Evolutionary conservation across 2,329 filamentous ascomycete genomes (phyloP), one percentile per base, ranked within the genome.

Genomic region (Cladosporium halotolerans): DNA sequence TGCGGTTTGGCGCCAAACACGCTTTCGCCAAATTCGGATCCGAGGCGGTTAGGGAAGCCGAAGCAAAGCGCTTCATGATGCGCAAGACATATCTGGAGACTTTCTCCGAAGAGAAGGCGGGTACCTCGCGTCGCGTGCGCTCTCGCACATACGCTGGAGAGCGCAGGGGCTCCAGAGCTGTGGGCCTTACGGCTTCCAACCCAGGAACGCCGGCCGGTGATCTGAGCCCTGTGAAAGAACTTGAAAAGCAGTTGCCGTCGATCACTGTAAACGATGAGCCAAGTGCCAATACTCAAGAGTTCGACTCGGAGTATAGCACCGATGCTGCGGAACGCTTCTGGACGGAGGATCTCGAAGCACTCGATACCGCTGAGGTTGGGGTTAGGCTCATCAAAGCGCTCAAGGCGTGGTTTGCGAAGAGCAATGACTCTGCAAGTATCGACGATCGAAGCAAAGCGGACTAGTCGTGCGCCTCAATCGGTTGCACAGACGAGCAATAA

Each of bases 31-130:
- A 89, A 67, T 72, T 96, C 46, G 89, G 96, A 62, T 90, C 85
- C 45, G 87, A 87, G 0, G 90, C 89, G 1, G 75, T 90, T 53
- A 86, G 92, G 62, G 89, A 88, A 68, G 89, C 95, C 70, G 81
- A 86, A 16, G 83, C 82, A 4, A 87, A 95, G 68, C 79, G 88
- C 19, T 96, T 85, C 69, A 70, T 85, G 45, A 81, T 93, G 68
- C 83, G 91, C 59, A 91, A 88, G 73, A 81, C 79, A 57, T 82
- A 89, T 49, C 77, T 96, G 1, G 81, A 89, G 55, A 85, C 90
- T 63, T 86, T 80, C 23, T 70, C 88, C 11, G 83, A 80, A 1
- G 71, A 80, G 52, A 75, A 81, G 16, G 50, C 50, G 14, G 50
- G 50, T 23, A 53, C 50, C 33, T 45, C 50, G 2, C 42, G 44